Evolutionary conservation across 441 rosid species (phyloP).

Genomic region (Breynia disticha): DNA sequence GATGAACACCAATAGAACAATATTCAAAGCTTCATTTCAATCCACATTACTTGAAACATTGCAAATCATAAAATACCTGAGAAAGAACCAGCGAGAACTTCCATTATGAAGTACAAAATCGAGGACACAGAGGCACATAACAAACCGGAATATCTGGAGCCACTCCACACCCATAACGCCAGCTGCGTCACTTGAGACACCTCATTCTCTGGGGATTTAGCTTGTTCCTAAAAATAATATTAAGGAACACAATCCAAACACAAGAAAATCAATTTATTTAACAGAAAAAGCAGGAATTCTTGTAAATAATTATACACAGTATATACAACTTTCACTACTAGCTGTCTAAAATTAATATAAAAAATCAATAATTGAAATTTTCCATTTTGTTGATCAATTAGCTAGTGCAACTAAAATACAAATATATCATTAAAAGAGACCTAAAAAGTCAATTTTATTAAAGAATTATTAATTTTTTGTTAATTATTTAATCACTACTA

Average conservation of each 20-base stretch:
- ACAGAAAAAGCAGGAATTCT: too few species aligned
- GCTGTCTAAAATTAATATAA: too few species aligned
- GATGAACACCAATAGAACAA: not conserved
- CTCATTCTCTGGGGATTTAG: constrained; percentile 43
- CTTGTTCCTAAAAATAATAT: constrained; percentile 44
- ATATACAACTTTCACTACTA: too few species aligned
- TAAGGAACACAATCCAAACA: not conserved
- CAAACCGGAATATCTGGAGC: constrained; percentile 81
- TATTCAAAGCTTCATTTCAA: not conserved
- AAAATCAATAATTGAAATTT: too few species aligned
- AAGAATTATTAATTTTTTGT: too few species aligned
- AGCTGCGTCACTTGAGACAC: constrained; percentile 31
- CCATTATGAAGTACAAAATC: constrained; percentile 57
- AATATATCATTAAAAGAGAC: too few species aligned
- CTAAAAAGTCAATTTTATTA: too few species aligned
- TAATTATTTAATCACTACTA: too few species aligned
- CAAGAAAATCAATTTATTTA: too few species aligned
- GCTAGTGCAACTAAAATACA: too few species aligned
- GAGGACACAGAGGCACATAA: constrained; percentile 66
- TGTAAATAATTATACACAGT: too few species aligned
- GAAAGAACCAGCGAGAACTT: constrained; percentile 48
- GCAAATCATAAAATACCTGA: constrained; percentile 27
- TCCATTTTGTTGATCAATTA: too few species aligned
- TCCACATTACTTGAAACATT: not conserved
- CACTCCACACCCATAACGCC: constrained; percentile 68